These are phyloP conservation scores for Ophiostoma triangulosporum DNA, from an alignment of 2,329 filamentous ascomycete species.

Conservation along the genomic window DNA sequence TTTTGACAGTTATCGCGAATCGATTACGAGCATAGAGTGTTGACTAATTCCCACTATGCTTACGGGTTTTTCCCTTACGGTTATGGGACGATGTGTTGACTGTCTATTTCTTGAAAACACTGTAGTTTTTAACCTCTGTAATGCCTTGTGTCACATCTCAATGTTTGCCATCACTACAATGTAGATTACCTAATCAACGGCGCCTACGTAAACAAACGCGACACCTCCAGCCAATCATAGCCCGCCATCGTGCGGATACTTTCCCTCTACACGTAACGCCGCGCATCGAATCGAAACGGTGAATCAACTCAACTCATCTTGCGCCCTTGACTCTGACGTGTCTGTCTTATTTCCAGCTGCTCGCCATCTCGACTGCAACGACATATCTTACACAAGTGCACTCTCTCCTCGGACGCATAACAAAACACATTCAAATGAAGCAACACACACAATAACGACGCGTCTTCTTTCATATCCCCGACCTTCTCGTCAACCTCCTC, in stretches of 20 bases:
- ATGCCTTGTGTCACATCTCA: too few species aligned
- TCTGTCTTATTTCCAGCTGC: background rate
- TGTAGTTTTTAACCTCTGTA: too few species aligned
- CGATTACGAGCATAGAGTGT: too few species aligned
- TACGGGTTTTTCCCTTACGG: too few species aligned
- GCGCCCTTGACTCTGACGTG: background rate
- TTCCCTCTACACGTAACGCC: slow-evolving; percentile 4
- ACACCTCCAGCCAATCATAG: slow-evolving; percentile 8
- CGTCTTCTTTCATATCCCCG: background rate
- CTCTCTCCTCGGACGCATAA: background rate
- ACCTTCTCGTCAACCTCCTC: background rate
- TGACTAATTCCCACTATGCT: too few species aligned
- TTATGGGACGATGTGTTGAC: too few species aligned
- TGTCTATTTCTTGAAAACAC: too few species aligned
- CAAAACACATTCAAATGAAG: background rate
- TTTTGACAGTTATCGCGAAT: too few species aligned
- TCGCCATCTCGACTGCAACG: background rate
- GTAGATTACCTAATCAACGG: background rate
- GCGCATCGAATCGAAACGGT: background rate
- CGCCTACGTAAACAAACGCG: slow-evolving; percentile 14
- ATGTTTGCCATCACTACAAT: background rate
- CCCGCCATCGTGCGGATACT: background rate
- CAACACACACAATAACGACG: slow-evolving; percentile 1
- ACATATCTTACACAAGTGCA: background rate
- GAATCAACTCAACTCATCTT: slow-evolving; percentile 1